These are phyloP conservation scores for Hyphodiscus sp. DNA, from an alignment of 2,329 filamentous ascomycete genomes.

Conservation along the genomic window DNA sequence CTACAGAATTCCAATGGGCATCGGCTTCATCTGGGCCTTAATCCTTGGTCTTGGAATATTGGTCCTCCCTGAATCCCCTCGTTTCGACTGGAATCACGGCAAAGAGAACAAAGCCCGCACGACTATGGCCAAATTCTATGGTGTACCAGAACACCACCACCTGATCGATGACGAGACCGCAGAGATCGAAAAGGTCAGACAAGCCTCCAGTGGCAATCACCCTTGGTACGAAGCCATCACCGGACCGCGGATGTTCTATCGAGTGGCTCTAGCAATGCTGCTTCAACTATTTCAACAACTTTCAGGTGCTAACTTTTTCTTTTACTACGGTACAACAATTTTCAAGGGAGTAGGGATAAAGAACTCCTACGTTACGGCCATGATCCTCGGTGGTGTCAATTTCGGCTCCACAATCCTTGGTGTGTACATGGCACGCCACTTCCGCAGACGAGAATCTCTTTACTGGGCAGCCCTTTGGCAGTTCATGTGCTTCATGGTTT, in stretches of 20 bases:
- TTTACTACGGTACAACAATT: slow-evolving; percentile 61
- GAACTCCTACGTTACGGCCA: slow-evolving; percentile 60
- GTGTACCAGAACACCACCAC: slow-evolving; percentile 39
- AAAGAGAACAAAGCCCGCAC: slow-evolving; percentile 42
- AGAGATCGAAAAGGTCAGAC: slow-evolving; percentile 41
- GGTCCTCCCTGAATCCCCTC: slow-evolving; percentile 49
- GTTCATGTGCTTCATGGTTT: slow-evolving; percentile 60
- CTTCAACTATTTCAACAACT: slow-evolving; percentile 65
- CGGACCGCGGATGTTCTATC: slow-evolving; percentile 53
- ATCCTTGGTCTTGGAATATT: slow-evolving; percentile 48
- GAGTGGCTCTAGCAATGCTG: slow-evolving; percentile 54
- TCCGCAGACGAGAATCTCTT: slow-evolving; percentile 61
- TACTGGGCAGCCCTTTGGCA: slow-evolving; percentile 62
- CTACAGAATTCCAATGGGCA: slow-evolving; percentile 57
- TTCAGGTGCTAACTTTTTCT: slow-evolving; percentile 57
- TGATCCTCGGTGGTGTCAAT: slow-evolving; percentile 64
- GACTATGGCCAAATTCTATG: slow-evolving; percentile 46
- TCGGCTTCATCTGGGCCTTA: slow-evolving; percentile 47
- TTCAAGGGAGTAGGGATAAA: slow-evolving; percentile 56
- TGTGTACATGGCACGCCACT: slow-evolving; percentile 61
- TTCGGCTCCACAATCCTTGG: slow-evolving; percentile 49
- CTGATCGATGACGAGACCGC: slow-evolving; percentile 44
- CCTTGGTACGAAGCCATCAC: slow-evolving; percentile 59
- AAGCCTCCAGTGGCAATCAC: slow-evolving; percentile 45
- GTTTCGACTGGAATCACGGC: slow-evolving; percentile 45